Conservation (phyloP, 1,284 basidiomycete genomes). For the Pisolithus thermaeus region DNA sequence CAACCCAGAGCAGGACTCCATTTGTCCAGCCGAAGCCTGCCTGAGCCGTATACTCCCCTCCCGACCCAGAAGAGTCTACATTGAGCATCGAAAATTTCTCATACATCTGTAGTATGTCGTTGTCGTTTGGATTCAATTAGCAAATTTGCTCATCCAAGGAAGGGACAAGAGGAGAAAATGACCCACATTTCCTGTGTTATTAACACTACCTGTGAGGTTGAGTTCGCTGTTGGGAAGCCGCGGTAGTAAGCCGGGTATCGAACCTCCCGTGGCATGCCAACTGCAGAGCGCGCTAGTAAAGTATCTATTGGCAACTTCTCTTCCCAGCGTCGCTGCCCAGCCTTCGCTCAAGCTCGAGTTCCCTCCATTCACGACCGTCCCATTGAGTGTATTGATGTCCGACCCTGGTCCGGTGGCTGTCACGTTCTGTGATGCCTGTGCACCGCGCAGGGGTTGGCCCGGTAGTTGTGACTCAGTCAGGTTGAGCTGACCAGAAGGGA, state of each 20-base stretch:
- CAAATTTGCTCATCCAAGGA: no score
- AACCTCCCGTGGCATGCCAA: constrained; percentile 84
- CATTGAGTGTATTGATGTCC: constrained; percentile 54
- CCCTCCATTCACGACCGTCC: constrained; percentile 72
- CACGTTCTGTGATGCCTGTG: constrained; percentile 41
- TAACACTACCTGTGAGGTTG: constrained; percentile 65
- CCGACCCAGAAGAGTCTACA: constrained; percentile 78
- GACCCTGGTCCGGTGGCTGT: constrained; percentile 46
- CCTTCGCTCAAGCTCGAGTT: constrained; percentile 57
- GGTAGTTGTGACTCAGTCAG: constrained; percentile 63
- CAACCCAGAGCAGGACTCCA: constrained; percentile 74
- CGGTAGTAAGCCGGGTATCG: constrained; percentile 62
- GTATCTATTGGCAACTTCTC: constrained; percentile 79
- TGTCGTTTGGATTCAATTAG: neutral
- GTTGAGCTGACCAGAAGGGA: constrained; percentile 73
- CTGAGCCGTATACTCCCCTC: constrained; percentile 84
- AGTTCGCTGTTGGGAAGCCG: constrained; percentile 67
- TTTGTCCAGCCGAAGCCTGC: constrained; percentile 91
- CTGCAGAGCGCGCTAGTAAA: constrained; percentile 80
- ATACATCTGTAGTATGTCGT: constrained; percentile 60
- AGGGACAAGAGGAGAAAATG: constrained; percentile 31
- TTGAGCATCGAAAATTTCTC: constrained; percentile 81
- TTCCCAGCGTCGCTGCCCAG: constrained; percentile 60
- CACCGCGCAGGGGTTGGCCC: constrained; percentile 49
- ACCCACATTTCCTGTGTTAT: constrained; percentile 68